phyloP scores from a whole-genome alignment of 306 rosid genomes.

The Senna siamea region DNA sequence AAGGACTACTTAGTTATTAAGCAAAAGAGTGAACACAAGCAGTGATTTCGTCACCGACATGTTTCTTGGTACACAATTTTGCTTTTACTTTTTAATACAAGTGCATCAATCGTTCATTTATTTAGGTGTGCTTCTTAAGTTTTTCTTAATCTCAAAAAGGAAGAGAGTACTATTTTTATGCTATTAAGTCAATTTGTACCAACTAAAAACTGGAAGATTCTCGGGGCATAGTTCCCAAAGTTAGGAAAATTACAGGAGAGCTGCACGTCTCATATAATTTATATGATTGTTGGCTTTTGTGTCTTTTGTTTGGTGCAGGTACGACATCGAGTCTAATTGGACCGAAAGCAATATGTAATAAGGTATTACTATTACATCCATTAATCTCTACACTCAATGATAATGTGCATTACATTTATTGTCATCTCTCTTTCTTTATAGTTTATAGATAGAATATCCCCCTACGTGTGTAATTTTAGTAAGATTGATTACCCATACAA shows the following conservation, averaged over 20 bases:
- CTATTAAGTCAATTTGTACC: slow-evolving; percentile 13
- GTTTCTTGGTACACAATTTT: slow-evolving; percentile 4
- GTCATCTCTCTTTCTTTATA: background rate
- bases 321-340: slow-evolving; percentile 1
- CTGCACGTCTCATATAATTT: slow-evolving; percentile 5
- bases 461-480: too few species aligned
- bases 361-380: slow-evolving; percentile 2
- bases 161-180: background rate
- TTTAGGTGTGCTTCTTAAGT: background rate
- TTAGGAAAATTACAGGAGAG: slow-evolving; percentile 13
- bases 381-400: background rate
- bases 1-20: slow-evolving; percentile 1
- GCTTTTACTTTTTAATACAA: background rate
- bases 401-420: background rate
- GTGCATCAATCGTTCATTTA: background rate
- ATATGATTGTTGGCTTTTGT: background rate
- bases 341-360: background rate
- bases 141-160: background rate
- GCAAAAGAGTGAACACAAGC: background rate
- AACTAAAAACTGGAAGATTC: slow-evolving; percentile 1
- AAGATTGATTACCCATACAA: background rate
- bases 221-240: background rate
- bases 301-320: slow-evolving; percentile 32
- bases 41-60: slow-evolving; percentile 7
- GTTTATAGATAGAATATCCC: background rate